phyloP scores from a whole-genome alignment of 768 basidiomycete species.

The Symmetrospora coprosmae region DNA sequence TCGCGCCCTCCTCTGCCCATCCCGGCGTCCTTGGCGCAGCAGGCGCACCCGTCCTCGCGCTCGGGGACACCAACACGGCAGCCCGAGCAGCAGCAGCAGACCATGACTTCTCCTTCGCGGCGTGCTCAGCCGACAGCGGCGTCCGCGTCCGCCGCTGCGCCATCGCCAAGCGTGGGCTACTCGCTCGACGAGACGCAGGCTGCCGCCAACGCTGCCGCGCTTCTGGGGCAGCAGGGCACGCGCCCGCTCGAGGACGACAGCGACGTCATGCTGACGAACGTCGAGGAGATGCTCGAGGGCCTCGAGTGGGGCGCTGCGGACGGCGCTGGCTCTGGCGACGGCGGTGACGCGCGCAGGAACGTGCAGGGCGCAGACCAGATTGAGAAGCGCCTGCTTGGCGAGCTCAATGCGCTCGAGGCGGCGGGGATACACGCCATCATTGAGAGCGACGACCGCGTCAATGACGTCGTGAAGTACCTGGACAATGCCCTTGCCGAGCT shows the following conservation, averaged over 20 bases:
- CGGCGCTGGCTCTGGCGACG: constrained; percentile 8
- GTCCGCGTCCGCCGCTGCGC: neutral
- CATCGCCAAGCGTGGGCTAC: neutral
- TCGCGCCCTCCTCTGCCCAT: neutral
- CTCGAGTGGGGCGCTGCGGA: constrained; percentile 67
- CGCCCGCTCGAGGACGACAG: constrained; percentile 38
- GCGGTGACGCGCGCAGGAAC: no score
- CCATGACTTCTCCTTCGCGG: neutral
- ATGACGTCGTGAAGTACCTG: constrained; percentile 66
- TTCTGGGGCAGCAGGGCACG: neutral
- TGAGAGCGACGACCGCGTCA: constrained; percentile 84
- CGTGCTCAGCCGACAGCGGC: no score
- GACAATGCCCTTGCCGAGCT: constrained; percentile 79
- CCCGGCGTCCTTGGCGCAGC: neutral
- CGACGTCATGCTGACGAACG: constrained; percentile 70
- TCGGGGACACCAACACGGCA: neutral
- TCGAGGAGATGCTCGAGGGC: constrained; percentile 97
- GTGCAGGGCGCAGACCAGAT: constrained; percentile 65
- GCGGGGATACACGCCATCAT: constrained; percentile 86
- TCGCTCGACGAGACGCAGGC: neutral
- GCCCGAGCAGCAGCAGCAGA: neutral
- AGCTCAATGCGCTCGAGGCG: constrained; percentile 83
- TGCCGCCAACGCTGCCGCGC: constrained; percentile 12
- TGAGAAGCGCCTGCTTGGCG: constrained; percentile 73
- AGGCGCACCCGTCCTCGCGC: neutral